Evolutionary conservation across 2,329 filamentous ascomycete species (phyloP).

Genomic region (Diaporthe sp.): DNA sequence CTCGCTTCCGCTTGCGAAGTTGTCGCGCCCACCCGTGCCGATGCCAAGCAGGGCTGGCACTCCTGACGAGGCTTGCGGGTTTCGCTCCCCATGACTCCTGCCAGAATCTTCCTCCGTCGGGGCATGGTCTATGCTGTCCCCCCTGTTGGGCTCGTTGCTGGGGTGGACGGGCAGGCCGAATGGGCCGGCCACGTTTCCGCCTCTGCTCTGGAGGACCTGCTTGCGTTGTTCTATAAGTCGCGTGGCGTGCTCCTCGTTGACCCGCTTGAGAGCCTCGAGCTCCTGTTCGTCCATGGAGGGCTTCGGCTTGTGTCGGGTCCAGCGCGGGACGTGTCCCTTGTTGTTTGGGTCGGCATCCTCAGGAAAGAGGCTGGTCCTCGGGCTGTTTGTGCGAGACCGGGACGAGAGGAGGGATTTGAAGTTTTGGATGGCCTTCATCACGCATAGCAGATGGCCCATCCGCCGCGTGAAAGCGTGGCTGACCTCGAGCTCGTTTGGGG

Average conservation of each 20-base stretch:
- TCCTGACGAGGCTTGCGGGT: slow-evolving; percentile 37
- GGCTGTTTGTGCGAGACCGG: slow-evolving; percentile 38
- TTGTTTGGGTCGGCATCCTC: slow-evolving; percentile 44
- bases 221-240: slow-evolving; percentile 62
- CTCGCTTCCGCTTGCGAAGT: slow-evolving; percentile 55
- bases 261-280: slow-evolving; percentile 46
- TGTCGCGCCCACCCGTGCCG: slow-evolving; percentile 72
- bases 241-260: slow-evolving; percentile 62
- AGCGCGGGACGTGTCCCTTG: neutral
- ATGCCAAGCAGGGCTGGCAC: slow-evolving; percentile 73
- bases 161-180: neutral
- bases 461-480: slow-evolving; percentile 91
- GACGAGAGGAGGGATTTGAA: slow-evolving; percentile 80
- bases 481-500: slow-evolving; percentile 90
- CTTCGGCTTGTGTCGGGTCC: slow-evolving; percentile 31
- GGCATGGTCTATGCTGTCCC: neutral
- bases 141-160: neutral
- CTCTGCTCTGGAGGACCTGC: slow-evolving; percentile 51
- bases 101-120: neutral
- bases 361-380: slow-evolving; percentile 48
- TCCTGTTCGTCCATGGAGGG: slow-evolving; percentile 42
- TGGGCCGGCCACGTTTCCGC: neutral
- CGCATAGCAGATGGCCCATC: slow-evolving; percentile 86
- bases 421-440: slow-evolving; percentile 91
- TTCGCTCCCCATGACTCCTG: slow-evolving; percentile 38